Base-by-base conservation (phyloP, 2,329 filamentous ascomycete genomes). In the Raffaelea arxii region DNA sequence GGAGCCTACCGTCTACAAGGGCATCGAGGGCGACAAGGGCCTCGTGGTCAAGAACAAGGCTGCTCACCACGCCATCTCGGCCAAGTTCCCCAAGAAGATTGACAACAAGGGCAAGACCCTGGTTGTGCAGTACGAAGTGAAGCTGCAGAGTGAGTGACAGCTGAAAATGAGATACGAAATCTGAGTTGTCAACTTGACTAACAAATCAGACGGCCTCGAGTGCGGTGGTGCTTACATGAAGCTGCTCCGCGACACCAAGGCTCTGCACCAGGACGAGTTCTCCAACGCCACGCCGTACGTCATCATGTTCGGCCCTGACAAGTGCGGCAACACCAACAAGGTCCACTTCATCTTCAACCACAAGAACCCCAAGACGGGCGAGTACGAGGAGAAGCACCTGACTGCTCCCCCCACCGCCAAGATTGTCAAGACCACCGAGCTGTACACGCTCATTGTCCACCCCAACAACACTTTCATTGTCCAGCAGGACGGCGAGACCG, bases 351-450 rank as follows among this genome's bases (percentile, higher is more conserved):
- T 98, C 69, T 94, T 98, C 82, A 92, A 94, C 72, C 92, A 98
- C 85, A 98, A 97, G 86, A 98, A 97, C 81, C 92, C 92, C 65
- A 96, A 95, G 86, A 96, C 89, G 41, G 91, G 91, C 74, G 88
- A 96, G 70, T 98, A 98, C 62, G 91, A 98, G 79, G 92, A 98
- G 86, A 98, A 98, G 84, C 92, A 98, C 72, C 78, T 98, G 54
- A 81, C 78, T 64, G 78, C 77, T 59, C 84, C 91, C 54, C 90
- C 92, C 51, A 77, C 83, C 49, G 90, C 90, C 63, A 85, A 83
- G 65, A 92, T 94, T 61, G 77, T 82, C 73, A 97, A 96, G 82
- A 84, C 87, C 53, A 86, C 86, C 53, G 84, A 91, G 67, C 84
- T 98, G 53, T 98, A 98, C 78, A 97, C 92, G 51, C 78, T 98